These are phyloP conservation scores for Bryoerythrophyllum caledonicum DNA, from an alignment of 225 moss, liverwort and hornwort genomes.

Conservation along the genomic window DNA sequence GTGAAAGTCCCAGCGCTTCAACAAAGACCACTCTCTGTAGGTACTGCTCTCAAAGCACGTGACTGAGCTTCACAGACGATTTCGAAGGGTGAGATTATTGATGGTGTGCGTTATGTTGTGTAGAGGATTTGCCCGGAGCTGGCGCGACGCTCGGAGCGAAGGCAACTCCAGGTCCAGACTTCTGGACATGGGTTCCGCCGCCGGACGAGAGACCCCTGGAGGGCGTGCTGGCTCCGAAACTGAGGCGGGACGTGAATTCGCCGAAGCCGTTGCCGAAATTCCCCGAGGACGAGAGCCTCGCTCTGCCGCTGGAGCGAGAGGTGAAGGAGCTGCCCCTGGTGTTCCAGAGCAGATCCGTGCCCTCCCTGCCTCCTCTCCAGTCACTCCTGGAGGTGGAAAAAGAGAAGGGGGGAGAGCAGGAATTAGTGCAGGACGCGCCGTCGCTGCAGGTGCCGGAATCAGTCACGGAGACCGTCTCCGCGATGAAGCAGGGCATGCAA, in stretches of 20 bases:
- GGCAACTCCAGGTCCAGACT: conserved; percentile 86
- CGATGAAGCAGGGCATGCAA: conserved; percentile 65
- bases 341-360: conserved; percentile 77
- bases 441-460: conserved; percentile 54
- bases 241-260: conserved; percentile 19
- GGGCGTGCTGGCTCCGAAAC: conserved; percentile 31
- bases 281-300: conserved; percentile 46
- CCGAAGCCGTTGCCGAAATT: conserved; percentile 47
- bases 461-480: conserved; percentile 56
- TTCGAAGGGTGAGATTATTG: neutral
- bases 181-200: conserved; percentile 97
- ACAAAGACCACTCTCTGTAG: conserved; percentile 55
- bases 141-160: conserved; percentile 58
- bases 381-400: conserved; percentile 88
- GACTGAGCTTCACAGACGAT: neutral
- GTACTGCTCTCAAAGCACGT: conserved; percentile 8
- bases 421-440: conserved; percentile 36
- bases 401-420: conserved; percentile 43
- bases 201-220: conserved; percentile 39
- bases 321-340: conserved; percentile 50
- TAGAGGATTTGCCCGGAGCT: conserved; percentile 38
- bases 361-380: conserved; percentile 91
- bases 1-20: conserved; percentile 70
- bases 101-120: conserved; percentile 9
- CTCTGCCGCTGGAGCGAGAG: conserved; percentile 57